These are phyloP conservation scores for Paramecium octaurelia DNA, from an alignment of 73 alveolate genomes.

Conservation along the genomic window DNA sequence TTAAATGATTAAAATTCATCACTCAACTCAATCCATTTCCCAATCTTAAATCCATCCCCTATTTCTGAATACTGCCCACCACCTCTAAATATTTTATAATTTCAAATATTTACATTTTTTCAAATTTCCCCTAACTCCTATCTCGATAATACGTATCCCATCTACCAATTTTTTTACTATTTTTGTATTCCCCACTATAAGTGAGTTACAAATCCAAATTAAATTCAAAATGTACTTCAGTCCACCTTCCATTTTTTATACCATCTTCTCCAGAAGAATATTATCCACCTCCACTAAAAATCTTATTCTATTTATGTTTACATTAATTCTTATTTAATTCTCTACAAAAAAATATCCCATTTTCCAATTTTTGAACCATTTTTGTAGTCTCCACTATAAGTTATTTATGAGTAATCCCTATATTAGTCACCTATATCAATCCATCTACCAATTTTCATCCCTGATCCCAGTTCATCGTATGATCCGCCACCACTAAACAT, in stretches of 20 bases:
- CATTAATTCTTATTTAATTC: background rate
- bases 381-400: no score
- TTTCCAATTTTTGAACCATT: background rate
- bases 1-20: background rate
- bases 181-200: background rate
- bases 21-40: background rate
- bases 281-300: background rate
- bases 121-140: background rate
- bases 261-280: background rate
- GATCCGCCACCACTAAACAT: no score
- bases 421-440: no score
- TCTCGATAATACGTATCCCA: background rate
- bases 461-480: no score
- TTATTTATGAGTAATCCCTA: no score
- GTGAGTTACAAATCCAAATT: background rate
- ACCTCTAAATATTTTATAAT: background rate
- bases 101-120: background rate
- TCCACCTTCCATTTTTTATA: background rate
- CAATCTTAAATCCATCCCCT: background rate
- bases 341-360: background rate
- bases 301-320: no score
- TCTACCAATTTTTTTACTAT: background rate
- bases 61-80: background rate
- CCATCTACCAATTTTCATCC: no score
- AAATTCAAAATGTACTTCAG: background rate